These are phyloP conservation scores for Conoideocrella luteorostrata DNA, from an alignment of 2,329 filamentous ascomycete genomes.

Conservation along the genomic window DNA sequence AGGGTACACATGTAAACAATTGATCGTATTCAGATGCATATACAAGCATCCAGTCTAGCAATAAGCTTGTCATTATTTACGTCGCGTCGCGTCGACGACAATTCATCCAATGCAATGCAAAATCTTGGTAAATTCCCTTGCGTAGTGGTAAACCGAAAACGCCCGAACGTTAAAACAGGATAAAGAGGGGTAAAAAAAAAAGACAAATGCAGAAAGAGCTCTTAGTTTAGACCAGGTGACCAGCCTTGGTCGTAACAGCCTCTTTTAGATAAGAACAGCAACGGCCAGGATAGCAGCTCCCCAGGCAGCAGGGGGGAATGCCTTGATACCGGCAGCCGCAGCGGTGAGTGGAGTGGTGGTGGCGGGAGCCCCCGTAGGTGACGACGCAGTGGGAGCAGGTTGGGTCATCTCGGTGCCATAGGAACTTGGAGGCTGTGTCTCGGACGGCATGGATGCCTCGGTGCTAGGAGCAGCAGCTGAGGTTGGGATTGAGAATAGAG, in stretches of 20 bases:
- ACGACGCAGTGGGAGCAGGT: background rate
- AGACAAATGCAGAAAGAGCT: background rate
- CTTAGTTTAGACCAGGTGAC: background rate
- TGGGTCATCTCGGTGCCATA: conserved; percentile 10
- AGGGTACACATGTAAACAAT: background rate
- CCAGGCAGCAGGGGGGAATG: conserved; percentile 16
- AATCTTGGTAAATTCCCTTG: conserved; percentile 4
- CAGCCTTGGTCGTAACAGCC: background rate
- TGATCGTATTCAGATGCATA: conserved; percentile 1
- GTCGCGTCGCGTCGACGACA: background rate
- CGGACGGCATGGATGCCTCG: background rate
- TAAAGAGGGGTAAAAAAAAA: background rate
- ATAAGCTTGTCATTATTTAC: conserved; percentile 2
- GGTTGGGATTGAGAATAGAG: conserved; percentile 2
- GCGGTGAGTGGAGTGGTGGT: conserved; percentile 24
- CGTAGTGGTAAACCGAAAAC: background rate
- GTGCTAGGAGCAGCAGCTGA: conserved; percentile 11
- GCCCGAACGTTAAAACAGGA: background rate
- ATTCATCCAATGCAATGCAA: conserved; percentile 5
- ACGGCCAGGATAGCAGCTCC: conserved; percentile 20
- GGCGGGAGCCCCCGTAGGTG: conserved; percentile 14
- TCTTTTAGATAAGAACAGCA: conserved; percentile 19
- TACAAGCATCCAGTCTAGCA: conserved; percentile 6
- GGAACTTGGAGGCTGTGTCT: conserved; percentile 5
- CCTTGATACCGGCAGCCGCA: conserved; percentile 19